phyloP scores from a whole-genome alignment of 495 filamentous ascomycete species.

The Aspergillus mulundensis region DNA sequence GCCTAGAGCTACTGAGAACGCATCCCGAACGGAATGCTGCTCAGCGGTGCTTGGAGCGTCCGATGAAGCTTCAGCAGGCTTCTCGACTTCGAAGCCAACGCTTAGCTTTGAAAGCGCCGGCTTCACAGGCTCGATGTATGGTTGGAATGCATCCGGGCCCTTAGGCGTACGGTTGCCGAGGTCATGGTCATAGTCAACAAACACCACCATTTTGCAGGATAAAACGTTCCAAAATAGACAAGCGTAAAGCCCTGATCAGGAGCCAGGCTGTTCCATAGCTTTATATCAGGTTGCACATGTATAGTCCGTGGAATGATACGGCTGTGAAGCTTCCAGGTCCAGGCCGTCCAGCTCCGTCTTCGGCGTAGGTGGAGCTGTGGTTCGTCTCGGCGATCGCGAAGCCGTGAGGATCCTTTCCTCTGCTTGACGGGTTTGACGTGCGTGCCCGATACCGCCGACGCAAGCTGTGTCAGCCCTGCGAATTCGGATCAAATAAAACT shows the following conservation, averaged over 20 bases:
- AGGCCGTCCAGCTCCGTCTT: constrained; percentile 26
- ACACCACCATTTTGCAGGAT: constrained; percentile 40
- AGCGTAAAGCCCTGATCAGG: constrained; percentile 6
- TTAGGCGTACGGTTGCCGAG: constrained; percentile 23
- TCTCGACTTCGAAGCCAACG: constrained; percentile 11
- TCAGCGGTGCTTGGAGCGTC: constrained; percentile 16
- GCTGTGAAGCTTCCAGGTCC: constrained; percentile 14
- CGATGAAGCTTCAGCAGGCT: constrained; percentile 8
- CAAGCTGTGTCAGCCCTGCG: constrained; percentile 1
- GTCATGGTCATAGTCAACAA: constrained; percentile 43
- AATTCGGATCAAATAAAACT: constrained; percentile 3
- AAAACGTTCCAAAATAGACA: not conserved
- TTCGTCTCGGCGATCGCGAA: constrained; percentile 19
- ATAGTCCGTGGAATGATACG: constrained; percentile 29
- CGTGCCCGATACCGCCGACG: not conserved
- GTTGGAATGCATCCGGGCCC: constrained; percentile 14
- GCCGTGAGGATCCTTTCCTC: constrained; percentile 13
- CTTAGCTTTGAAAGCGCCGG: constrained; percentile 26
- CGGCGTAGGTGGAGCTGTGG: constrained; percentile 22
- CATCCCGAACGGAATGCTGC: constrained; percentile 57
- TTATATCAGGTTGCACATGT: not conserved
- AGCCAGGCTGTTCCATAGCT: constrained; percentile 8
- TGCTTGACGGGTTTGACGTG: constrained; percentile 12
- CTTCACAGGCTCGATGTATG: constrained; percentile 20
- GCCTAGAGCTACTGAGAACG: constrained; percentile 71